Conservation (phyloP, 2,329 filamentous ascomycete genomes). For the Xylariaceae sp. region DNA sequence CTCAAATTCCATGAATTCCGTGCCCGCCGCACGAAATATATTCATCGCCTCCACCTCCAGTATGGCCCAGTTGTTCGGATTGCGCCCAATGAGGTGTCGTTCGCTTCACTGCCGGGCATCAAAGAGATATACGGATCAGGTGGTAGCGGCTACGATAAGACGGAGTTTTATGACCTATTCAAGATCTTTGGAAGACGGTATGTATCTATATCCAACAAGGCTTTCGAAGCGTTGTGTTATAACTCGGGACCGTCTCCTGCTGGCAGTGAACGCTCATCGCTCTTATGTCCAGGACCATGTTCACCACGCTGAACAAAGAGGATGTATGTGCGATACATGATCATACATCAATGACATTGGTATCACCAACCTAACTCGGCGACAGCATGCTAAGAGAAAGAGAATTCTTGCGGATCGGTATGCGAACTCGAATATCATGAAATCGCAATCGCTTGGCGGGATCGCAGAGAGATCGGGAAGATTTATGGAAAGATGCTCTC, state of each 20-base stretch:
- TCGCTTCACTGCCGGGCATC: constrained; percentile 51
- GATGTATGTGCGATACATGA: constrained; percentile 13
- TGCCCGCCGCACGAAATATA: constrained; percentile 49
- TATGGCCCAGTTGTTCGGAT: constrained; percentile 58
- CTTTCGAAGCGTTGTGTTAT: background rate
- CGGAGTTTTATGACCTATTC: constrained; percentile 60
- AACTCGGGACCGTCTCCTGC: background rate
- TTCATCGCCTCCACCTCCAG: constrained; percentile 50
- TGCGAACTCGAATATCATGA: constrained; percentile 63
- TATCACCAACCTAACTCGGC: constrained; percentile 7
- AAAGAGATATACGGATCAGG: constrained; percentile 61
- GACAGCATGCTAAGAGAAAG: constrained; percentile 59
- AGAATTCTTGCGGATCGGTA: constrained; percentile 63
- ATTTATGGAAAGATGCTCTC: constrained; percentile 52
- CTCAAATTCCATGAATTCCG: constrained; percentile 56
- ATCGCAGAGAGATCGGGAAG: constrained; percentile 53
- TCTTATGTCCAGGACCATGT: constrained; percentile 50
- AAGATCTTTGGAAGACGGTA: constrained; percentile 53
- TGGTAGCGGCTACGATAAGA: constrained; percentile 62
- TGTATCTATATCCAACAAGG: constrained; percentile 12
- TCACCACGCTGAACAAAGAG: constrained; percentile 51
- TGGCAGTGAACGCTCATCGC: constrained; percentile 3
- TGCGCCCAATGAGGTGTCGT: constrained; percentile 56
- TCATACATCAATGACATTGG: background rate
- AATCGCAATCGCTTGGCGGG: constrained; percentile 49